Base-by-base conservation (phyloP, 192 early-diverging fungal genomes). In the Backusella mclennaniae region DNA sequence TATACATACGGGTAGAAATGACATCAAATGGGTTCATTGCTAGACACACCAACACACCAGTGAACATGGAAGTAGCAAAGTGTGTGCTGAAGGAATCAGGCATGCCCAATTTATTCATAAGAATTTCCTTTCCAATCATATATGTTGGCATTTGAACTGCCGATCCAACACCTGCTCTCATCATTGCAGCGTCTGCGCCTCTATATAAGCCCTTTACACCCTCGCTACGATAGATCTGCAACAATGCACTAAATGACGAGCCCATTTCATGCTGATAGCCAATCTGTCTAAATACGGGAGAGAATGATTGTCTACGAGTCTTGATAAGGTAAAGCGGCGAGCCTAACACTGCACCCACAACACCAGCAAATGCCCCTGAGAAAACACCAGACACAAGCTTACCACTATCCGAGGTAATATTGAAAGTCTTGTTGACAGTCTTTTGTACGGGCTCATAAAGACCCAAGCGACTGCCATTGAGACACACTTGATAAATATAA, bases 11-110 rank as follows among this genome's bases (percentile, higher is more conserved):
- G 6, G 96, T 96, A 52, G 88, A 93, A 63, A 97, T 92, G 8
- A 98, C 95, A 84, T 99, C 97, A 74, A 97, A 96, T n/a, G 97
- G 96, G 73, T 99, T 98, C 96, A 99, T 99, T 56, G 90, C 93
- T 26, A 88, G 83, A 78, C 94, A 95, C 17, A 97, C 93, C 77
- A 95, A 91, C 72, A 97, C 89, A 67, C 94, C 93, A 0, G 93
- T 93, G 56, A 93, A 83, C 86, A 96, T 84, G 80, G 90, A 91
- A 3, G 94, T 90, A 42, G 90, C 75, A 44, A 92, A 89, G 75
- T 98, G 96, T 66, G 94, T 88, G 1, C 79, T 46, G 23, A 91
- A 86, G 69, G 89, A 86, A 85, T 98, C 94, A 78, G 87, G 89
- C 12, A 89, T 84, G 79, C 94, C 93, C 76, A 96, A 97, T 14